Conservation (phyloP, 1,139 yeast species). For the Lodderomyces oxycetoniae region DNA sequence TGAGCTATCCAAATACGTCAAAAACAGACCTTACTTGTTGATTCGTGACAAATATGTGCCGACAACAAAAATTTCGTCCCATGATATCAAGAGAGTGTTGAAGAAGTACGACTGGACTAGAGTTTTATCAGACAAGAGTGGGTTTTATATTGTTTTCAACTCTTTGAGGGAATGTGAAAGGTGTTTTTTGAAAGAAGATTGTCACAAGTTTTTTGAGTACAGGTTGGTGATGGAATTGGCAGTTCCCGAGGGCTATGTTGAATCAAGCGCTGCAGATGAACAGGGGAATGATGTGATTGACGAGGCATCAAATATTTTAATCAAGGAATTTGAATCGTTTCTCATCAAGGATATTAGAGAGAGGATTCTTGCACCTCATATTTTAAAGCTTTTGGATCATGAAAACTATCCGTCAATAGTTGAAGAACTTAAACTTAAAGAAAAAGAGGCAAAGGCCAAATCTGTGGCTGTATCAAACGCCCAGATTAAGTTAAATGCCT, state of each 20-base stretch:
- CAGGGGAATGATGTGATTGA: slow-evolving; percentile 29
- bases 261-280: slow-evolving; percentile 11
- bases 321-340: slow-evolving; percentile 61
- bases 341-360: slow-evolving; percentile 71
- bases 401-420: slow-evolving; percentile 54
- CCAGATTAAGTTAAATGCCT: slow-evolving; percentile 22
- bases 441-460: slow-evolving; percentile 28
- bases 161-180: slow-evolving; percentile 57
- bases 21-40: slow-evolving; percentile 52
- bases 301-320: slow-evolving; percentile 56
- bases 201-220: slow-evolving; percentile 46
- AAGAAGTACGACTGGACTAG: slow-evolving; percentile 61
- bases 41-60: slow-evolving; percentile 54
- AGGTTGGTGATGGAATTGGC: slow-evolving; percentile 55
- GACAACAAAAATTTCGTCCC: slow-evolving; percentile 44
- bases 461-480: slow-evolving; percentile 17
- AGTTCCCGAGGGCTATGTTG: slow-evolving; percentile 32
- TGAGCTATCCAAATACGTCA: slow-evolving; percentile 45
- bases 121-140: slow-evolving; percentile 56
- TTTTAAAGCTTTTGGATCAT: slow-evolving; percentile 58
- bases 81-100: slow-evolving; percentile 50
- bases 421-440: slow-evolving; percentile 39
- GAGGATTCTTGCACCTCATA: slow-evolving; percentile 66
- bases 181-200: slow-evolving; percentile 67
- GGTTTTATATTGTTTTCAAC: slow-evolving; percentile 70